A percentile compares a stretch with the other conserved stretches of the same genome.
Conservation (phyloP, 2,329 filamentous ascomycete species). For the Trichoderma lentiforme region DNA sequence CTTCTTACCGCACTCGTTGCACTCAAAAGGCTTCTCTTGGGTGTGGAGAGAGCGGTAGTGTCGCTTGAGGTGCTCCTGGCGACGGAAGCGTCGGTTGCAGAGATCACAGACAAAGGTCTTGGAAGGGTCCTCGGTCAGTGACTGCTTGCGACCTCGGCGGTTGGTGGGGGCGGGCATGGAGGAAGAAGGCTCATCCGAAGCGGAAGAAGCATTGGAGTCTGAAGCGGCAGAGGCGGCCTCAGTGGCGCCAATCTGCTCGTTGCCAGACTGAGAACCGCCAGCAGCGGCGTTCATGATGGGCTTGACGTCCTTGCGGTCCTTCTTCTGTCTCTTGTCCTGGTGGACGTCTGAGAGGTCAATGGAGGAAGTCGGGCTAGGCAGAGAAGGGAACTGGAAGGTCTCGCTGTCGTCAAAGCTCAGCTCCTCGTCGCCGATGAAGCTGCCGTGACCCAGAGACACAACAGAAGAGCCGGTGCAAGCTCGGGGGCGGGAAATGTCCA, state of each 20-base stretch:
- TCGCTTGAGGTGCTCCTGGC: conserved; percentile 97
- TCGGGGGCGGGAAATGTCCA: conserved; percentile 67
- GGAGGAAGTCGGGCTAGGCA: conserved; percentile 56
- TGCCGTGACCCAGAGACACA: conserved; percentile 69
- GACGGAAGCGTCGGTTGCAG: conserved; percentile 94
- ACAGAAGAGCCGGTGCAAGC: conserved; percentile 66
- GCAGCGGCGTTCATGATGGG: conserved; percentile 44
- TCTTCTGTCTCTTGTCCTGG: conserved; percentile 57
- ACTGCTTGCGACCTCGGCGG: conserved; percentile 97
- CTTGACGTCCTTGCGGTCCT: conserved; percentile 45
- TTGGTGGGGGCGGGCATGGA: conserved; percentile 61
- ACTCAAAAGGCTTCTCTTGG: conserved; percentile 97
- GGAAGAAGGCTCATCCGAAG: conserved; percentile 44
- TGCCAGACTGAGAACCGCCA: conserved; percentile 33
- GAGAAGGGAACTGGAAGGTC: conserved; percentile 55
- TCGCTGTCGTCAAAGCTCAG: conserved; percentile 71
- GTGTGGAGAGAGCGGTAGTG: conserved; percentile 98
- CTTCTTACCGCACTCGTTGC: conserved; percentile 97
- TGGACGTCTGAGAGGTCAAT: conserved; percentile 43
- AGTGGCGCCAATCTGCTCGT: conserved; percentile 35
- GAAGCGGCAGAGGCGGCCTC: conserved; percentile 37
- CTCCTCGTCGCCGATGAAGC: conserved; percentile 72
- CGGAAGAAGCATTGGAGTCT: conserved; percentile 40
- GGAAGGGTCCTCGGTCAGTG: conserved; percentile 91
- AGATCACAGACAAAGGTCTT: conserved; percentile 98